Percentiles rank a stretch among this genome's conserved stretches.
phyloP scores from a whole-genome alignment of 768 basidiomycete genomes.

The Mycena olivaceomarginata region DNA sequence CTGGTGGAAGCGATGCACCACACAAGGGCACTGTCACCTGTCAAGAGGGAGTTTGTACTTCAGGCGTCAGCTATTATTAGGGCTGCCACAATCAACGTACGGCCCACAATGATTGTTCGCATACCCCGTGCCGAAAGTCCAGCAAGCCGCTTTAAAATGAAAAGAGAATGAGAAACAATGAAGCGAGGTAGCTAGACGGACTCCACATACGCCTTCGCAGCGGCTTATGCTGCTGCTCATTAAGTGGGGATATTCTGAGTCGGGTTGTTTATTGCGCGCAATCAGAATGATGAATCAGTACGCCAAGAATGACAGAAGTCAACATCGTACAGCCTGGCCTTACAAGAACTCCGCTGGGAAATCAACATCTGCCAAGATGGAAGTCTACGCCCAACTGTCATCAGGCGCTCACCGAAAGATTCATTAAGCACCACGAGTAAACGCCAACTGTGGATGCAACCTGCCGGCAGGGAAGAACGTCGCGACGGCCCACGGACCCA shows the following conservation, averaged over 20 bases:
- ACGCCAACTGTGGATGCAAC: background rate
- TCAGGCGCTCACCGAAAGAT: slow-evolving; percentile 11
- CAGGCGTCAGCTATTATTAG: slow-evolving; percentile 3
- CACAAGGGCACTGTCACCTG: slow-evolving; percentile 27
- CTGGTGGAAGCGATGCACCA: slow-evolving; percentile 27
- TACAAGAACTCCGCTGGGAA: background rate
- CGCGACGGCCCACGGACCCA: background rate
- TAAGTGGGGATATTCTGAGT: background rate
- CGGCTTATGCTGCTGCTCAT: background rate
- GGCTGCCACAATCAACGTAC: background rate
- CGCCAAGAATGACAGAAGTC: slow-evolving; percentile 14
- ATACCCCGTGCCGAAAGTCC: background rate
- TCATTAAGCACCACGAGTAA: background rate
- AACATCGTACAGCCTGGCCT: background rate
- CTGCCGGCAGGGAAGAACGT: background rate
- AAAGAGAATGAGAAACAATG: background rate
- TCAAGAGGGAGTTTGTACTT: background rate
- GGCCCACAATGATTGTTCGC: background rate
- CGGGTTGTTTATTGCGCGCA: background rate
- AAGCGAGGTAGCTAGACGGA: background rate
- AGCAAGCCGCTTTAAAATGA: background rate
- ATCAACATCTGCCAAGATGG: slow-evolving; percentile 30
- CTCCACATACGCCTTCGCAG: background rate
- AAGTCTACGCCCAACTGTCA: slow-evolving; percentile 25
- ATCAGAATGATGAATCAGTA: slow-evolving; percentile 21